phyloP scores from a whole-genome alignment of 805 yeast species.

The Kurtzmaniella fragi region DNA sequence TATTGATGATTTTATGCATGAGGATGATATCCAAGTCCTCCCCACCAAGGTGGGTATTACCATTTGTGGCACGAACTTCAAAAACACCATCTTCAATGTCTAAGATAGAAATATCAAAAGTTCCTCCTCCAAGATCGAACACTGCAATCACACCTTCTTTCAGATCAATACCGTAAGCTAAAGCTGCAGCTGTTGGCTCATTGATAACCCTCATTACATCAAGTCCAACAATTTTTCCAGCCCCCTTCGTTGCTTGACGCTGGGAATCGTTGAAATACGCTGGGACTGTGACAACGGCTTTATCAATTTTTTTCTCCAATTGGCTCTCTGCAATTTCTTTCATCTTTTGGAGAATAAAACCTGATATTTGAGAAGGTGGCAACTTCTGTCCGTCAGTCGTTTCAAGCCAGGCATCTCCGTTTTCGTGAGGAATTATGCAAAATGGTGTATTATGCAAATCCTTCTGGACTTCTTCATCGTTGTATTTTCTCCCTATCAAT shows the following conservation, averaged over 20 bases:
- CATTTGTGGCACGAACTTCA: constrained; percentile 79
- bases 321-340: constrained; percentile 59
- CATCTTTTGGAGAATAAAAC: constrained; percentile 60
- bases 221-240: constrained; percentile 72
- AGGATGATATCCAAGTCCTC: constrained; percentile 77
- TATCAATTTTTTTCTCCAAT: constrained; percentile 37
- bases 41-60: constrained; percentile 83
- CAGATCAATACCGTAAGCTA: constrained; percentile 68
- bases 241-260: constrained; percentile 78
- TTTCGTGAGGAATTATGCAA: constrained; percentile 50
- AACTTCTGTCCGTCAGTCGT: constrained; percentile 40
- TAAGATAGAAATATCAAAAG: constrained; percentile 74
- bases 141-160: constrained; percentile 52
- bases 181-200: constrained; percentile 85
- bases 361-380: constrained; percentile 72
- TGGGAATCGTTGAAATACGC: constrained; percentile 81
- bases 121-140: constrained; percentile 82
- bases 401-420: constrained; percentile 69
- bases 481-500: constrained; percentile 67
- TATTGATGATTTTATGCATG: constrained; percentile 50
- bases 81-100: constrained; percentile 79
- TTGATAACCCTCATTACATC: constrained; percentile 72
- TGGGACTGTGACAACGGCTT: constrained; percentile 82
- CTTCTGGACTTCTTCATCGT: constrained; percentile 64
- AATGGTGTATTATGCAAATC: constrained; percentile 63